These are phyloP conservation scores for Magnusiomyces sp. DNA, from an alignment of 1,139 yeast genomes.

Conservation along the genomic window DNA sequence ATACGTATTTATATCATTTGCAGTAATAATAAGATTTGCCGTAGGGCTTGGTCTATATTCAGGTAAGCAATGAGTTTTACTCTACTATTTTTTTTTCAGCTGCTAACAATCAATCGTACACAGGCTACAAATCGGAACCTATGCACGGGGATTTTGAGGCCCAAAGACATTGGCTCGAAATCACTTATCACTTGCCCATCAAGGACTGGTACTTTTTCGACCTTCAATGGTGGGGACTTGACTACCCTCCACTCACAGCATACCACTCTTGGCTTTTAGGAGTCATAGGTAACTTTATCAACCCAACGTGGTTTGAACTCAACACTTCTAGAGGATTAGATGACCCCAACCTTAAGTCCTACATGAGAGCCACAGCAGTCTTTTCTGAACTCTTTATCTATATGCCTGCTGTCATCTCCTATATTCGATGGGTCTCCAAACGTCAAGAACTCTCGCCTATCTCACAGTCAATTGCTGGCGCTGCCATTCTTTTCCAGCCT, in stretches of 20 bases:
- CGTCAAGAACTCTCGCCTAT: slow-evolving; percentile 36
- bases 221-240: slow-evolving; percentile 90
- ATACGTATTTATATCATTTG: slow-evolving; percentile 65
- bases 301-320: slow-evolving; percentile 69
- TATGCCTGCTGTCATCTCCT: slow-evolving; percentile 71
- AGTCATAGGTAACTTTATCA: slow-evolving; percentile 50
- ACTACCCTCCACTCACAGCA: slow-evolving; percentile 95
- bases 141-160: slow-evolving; percentile 96
- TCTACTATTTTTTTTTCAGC: neutral
- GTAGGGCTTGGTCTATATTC: slow-evolving; percentile 86
- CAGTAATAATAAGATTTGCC: slow-evolving; percentile 70
- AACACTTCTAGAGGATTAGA: slow-evolving; percentile 71
- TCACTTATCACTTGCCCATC: slow-evolving; percentile 69
- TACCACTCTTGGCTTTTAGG: slow-evolving; percentile 83
- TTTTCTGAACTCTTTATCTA: slow-evolving; percentile 66
- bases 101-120: neutral
- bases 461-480: slow-evolving; percentile 68
- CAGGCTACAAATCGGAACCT: slow-evolving; percentile 45
- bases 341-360: slow-evolving; percentile 55
- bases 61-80: slow-evolving; percentile 35
- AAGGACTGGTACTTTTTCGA: slow-evolving; percentile 83
- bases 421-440: slow-evolving; percentile 55
- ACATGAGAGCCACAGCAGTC: slow-evolving; percentile 74
- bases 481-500: slow-evolving; percentile 71
- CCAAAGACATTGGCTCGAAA: slow-evolving; percentile 96